Evolutionary conservation across 176 grass and related monocot species (phyloP).

Genomic region (Phoenix roebelenii): DNA sequence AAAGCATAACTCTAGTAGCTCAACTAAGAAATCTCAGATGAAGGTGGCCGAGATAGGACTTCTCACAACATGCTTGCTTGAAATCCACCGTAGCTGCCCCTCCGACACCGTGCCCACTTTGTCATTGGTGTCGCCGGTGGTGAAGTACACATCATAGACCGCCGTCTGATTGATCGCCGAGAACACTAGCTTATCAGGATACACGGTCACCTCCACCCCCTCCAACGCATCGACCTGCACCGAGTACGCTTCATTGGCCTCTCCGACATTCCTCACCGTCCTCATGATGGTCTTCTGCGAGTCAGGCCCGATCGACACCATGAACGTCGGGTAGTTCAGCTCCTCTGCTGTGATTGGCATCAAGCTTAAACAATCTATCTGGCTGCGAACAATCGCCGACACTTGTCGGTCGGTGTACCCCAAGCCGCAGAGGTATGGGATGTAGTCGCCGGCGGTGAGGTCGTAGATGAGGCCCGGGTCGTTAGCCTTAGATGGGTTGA

Average conservation of each 20-base stretch:
- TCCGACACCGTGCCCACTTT: not conserved
- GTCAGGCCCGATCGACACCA: not conserved
- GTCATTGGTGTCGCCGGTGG: not conserved
- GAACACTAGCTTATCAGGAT: not conserved
- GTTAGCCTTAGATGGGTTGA: conserved; percentile 2
- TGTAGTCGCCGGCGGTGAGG: not conserved
- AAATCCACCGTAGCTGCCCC: conserved; percentile 7
- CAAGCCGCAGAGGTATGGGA: conserved; percentile 6
- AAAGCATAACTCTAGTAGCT: too few relatives aligned
- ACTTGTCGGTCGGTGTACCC: conserved; percentile 12
- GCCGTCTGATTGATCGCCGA: not conserved
- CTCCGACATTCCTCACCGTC: conserved; percentile 5
- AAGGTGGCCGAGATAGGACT: not conserved
- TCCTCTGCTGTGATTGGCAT: not conserved
- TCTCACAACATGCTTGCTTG: conserved; percentile 5
- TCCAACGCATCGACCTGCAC: not conserved
- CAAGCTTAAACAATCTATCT: not conserved
- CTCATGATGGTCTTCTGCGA: not conserved
- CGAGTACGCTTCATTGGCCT: not conserved
- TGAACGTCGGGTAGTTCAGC: conserved; percentile 13
- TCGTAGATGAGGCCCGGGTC: conserved; percentile 15
- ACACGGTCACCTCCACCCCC: not conserved
- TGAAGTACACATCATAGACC: not conserved
- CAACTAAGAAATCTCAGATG: not conserved
- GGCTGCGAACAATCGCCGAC: not conserved